A percentile compares a stretch with the other conserved stretches of the same genome.
Conservation (phyloP, 495 filamentous ascomycete species). For the Parathielavia appendiculata region DNA sequence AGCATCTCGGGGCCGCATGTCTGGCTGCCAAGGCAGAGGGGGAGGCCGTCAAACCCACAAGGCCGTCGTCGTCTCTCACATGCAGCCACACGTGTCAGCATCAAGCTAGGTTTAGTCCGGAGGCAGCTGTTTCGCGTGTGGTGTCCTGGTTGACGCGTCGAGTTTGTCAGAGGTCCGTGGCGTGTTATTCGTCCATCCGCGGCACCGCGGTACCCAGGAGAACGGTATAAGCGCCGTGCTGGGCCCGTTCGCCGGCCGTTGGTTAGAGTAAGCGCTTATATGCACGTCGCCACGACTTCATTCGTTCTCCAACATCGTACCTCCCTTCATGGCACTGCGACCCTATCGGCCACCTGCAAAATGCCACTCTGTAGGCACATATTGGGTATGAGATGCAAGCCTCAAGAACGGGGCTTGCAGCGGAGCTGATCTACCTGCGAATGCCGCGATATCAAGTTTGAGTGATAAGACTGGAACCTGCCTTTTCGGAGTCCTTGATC, state of each 20-base stretch:
- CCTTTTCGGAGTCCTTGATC: background rate
- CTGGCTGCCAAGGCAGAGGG: background rate
- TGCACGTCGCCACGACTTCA: slow-evolving; percentile 7
- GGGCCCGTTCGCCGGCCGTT: slow-evolving; percentile 3
- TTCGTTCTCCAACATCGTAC: slow-evolving; percentile 3
- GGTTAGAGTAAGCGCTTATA: slow-evolving; percentile 17
- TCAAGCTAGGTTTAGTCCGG: background rate
- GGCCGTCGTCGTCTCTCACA: background rate
- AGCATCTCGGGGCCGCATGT: background rate
- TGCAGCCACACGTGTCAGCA: slow-evolving; percentile 4
- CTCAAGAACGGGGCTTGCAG: background rate
- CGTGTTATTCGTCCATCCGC: slow-evolving; percentile 1
- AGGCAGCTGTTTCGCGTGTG: background rate
- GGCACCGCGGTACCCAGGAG: slow-evolving; percentile 5
- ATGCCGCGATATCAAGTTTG: background rate
- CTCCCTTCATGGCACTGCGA: slow-evolving; percentile 1
- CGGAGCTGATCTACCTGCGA: background rate
- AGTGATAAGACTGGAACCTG: background rate
- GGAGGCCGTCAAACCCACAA: background rate
- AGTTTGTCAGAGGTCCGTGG: background rate
- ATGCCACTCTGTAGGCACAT: background rate
- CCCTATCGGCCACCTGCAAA: slow-evolving; percentile 7
- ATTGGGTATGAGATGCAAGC: background rate
- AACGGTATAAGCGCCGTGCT: slow-evolving; percentile 17
- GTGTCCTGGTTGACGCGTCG: slow-evolving; percentile 1